Evolutionary conservation across 140 eudicot species (phyloP).

Genomic region (Senecio squalidus): DNA sequence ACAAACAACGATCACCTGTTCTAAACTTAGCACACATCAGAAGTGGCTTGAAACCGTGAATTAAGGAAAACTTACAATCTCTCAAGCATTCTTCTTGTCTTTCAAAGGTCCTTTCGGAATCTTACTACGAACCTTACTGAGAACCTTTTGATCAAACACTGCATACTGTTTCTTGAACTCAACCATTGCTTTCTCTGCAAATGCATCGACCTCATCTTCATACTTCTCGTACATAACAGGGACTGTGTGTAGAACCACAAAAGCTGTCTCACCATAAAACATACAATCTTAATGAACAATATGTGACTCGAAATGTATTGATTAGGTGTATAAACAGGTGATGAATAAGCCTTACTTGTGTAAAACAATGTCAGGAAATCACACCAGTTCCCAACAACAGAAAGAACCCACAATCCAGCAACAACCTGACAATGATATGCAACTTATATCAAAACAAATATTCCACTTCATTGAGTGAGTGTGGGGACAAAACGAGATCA

Average conservation of each 20-base stretch:
- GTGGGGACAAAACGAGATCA: not conserved
- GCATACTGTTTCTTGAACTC: conserved; percentile 75
- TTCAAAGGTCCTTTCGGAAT: conserved; percentile 64
- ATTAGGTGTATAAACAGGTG: not conserved
- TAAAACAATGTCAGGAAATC: conserved; percentile 79
- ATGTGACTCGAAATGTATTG: not conserved
- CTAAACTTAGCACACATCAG: not conserved
- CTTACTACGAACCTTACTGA: conserved; percentile 66
- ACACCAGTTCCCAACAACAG: conserved; percentile 73
- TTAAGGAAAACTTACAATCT: not conserved
- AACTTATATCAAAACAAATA: conserved; percentile 2
- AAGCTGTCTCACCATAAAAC: conserved; percentile 29
- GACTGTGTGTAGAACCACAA: conserved; percentile 54
- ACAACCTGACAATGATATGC: conserved; percentile 41
- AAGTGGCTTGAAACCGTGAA: not conserved
- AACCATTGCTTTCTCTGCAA: conserved; percentile 55
- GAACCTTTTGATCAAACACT: conserved; percentile 60
- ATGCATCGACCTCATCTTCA: conserved; percentile 57
- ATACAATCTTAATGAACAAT: not conserved
- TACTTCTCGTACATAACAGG: conserved; percentile 82
- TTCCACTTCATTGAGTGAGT: not conserved
- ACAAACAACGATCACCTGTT: conserved; percentile 1
- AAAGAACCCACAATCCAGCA: conserved; percentile 67
- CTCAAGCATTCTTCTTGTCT: conserved; percentile 54
- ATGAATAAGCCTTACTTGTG: conserved; percentile 36